phyloP scores from a whole-genome alignment of 495 filamentous ascomycete genomes.

The Sporormia fimetaria region DNA sequence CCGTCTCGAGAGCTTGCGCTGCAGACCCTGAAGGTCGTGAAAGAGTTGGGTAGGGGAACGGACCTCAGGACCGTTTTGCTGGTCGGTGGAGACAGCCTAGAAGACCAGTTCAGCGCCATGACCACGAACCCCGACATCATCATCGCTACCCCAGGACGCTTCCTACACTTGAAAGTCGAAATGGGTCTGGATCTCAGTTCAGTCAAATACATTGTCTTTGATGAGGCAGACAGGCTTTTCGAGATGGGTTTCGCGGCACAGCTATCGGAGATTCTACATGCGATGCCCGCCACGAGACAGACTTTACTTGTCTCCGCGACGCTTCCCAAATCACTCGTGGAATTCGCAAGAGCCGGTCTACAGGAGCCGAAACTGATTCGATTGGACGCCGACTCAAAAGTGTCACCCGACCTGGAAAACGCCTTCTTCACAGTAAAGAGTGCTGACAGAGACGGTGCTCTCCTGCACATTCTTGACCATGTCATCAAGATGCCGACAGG shows the following conservation, averaged over 20 bases:
- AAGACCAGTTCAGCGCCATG: slow-evolving; percentile 93
- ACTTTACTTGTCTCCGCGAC: slow-evolving; percentile 93
- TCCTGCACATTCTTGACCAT: slow-evolving; percentile 79
- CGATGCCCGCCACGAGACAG: slow-evolving; percentile 70
- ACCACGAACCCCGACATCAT: slow-evolving; percentile 88
- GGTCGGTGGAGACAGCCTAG: slow-evolving; percentile 88
- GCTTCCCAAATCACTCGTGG: slow-evolving; percentile 80
- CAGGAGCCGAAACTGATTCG: slow-evolving; percentile 81
- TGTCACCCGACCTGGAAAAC: slow-evolving; percentile 84
- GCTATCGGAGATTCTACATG: slow-evolving; percentile 83
- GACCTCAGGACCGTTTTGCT: slow-evolving; percentile 80
- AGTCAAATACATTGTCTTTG: slow-evolving; percentile 85
- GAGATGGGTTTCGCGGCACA: slow-evolving; percentile 97
- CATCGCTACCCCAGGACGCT: slow-evolving; percentile 91
- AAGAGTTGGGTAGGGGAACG: slow-evolving; percentile 81
- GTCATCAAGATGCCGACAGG: slow-evolving; percentile 89
- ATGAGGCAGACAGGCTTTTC: slow-evolving; percentile 92
- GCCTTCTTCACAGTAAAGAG: slow-evolving; percentile 90
- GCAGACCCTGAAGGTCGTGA: slow-evolving; percentile 92
- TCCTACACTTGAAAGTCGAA: slow-evolving; percentile 89
- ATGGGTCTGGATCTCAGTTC: slow-evolving; percentile 82
- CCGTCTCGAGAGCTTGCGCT: slow-evolving; percentile 86
- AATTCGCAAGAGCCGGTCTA: slow-evolving; percentile 87
- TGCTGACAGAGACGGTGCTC: slow-evolving; percentile 81
- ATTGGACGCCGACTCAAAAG: slow-evolving; percentile 86